Conservation (phyloP, 768 basidiomycete species). For the Coprinopsis sp. region DNA sequence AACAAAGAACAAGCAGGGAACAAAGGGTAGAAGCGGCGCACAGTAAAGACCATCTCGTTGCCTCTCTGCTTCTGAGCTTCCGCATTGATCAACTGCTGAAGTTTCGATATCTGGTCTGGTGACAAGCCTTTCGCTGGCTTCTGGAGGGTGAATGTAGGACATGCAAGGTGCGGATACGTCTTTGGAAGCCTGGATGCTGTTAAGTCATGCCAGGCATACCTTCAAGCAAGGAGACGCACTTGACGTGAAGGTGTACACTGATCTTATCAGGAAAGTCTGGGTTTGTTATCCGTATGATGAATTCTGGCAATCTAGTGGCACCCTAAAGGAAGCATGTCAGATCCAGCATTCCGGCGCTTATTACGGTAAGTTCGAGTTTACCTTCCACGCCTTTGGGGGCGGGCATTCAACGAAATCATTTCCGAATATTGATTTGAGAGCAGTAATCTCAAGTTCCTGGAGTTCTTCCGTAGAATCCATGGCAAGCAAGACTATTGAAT, state of each 20-base stretch:
- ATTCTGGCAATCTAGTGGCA: slow-evolving; percentile 67
- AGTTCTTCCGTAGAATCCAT: slow-evolving; percentile 77
- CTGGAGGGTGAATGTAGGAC: slow-evolving; percentile 63
- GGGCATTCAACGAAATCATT: slow-evolving; percentile 71
- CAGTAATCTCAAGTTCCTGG: slow-evolving; percentile 66
- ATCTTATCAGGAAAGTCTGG: slow-evolving; percentile 60
- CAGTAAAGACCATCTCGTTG: slow-evolving; percentile 77
- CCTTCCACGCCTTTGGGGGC: slow-evolving; percentile 83
- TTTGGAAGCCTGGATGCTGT: slow-evolving; percentile 58
- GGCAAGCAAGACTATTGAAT: slow-evolving; percentile 22
- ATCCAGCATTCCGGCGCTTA: slow-evolving; percentile 5
- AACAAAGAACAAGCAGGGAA: background rate
- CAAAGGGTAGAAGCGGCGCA: slow-evolving; percentile 23
- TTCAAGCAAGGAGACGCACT: slow-evolving; percentile 38
- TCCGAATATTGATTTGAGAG: slow-evolving; percentile 75
- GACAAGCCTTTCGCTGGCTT: slow-evolving; percentile 59
- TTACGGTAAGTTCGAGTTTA: slow-evolving; percentile 25
- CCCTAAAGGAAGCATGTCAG: slow-evolving; percentile 36
- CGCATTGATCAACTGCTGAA: slow-evolving; percentile 55
- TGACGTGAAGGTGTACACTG: slow-evolving; percentile 63
- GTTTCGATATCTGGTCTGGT: slow-evolving; percentile 49
- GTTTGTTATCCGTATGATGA: slow-evolving; percentile 67
- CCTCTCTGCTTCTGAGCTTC: slow-evolving; percentile 66
- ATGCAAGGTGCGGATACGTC: slow-evolving; percentile 73
- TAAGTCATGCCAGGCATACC: slow-evolving; percentile 4